Evolutionary conservation across 768 basidiomycete species (phyloP).

Genomic region (Panaeolus papilionaceus): DNA sequence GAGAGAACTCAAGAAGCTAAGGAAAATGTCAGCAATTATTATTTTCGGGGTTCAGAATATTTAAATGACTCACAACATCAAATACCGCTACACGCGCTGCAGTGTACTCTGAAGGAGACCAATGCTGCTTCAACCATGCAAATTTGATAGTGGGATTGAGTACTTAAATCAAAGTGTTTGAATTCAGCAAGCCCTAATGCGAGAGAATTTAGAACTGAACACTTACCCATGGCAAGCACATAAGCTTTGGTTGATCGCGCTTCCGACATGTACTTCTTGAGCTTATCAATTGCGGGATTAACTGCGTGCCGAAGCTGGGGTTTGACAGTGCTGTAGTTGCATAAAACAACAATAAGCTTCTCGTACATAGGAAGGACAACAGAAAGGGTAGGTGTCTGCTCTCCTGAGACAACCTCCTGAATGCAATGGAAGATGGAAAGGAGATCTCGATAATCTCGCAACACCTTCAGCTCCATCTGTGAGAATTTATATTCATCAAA

Average conservation of each 20-base stretch:
- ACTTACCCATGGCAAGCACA: slow-evolving; percentile 18
- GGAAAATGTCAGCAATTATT: too few species aligned
- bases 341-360: slow-evolving; percentile 28
- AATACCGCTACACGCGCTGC: too few species aligned
- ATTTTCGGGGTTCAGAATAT: too few species aligned
- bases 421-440: slow-evolving; percentile 30
- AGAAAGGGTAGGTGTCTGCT: slow-evolving; percentile 38
- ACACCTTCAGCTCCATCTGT: slow-evolving; percentile 24
- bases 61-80: too few species aligned
- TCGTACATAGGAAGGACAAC: slow-evolving; percentile 36
- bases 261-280: slow-evolving; percentile 15
- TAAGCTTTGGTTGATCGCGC: slow-evolving; percentile 15
- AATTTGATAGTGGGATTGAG: neutral
- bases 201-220: neutral
- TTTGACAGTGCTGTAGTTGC: slow-evolving; percentile 12
- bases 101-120: too few species aligned
- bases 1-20: too few species aligned
- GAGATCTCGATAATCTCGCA: slow-evolving; percentile 30
- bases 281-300: slow-evolving; percentile 15
- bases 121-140: too few species aligned
- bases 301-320: slow-evolving; percentile 23
- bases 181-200: neutral
- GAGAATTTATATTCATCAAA: slow-evolving; percentile 22
- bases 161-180: neutral
- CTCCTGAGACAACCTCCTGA: slow-evolving; percentile 33